phyloP scores from a whole-genome alignment of 805 yeast species.

The Isabelozyma rhagii region DNA sequence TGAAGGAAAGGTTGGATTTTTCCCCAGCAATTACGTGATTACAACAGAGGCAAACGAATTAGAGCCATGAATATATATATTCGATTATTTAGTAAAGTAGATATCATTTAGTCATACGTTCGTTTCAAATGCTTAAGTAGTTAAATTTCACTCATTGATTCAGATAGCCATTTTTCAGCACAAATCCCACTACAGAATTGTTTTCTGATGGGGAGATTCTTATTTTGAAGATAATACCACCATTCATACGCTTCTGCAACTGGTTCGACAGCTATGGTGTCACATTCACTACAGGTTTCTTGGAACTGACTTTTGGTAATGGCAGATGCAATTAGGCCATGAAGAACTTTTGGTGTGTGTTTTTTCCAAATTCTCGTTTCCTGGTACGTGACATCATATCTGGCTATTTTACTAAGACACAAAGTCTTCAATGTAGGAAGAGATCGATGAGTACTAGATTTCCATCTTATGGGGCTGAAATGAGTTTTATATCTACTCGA shows the following conservation, averaged over 20 bases:
- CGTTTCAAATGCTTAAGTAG: background rate
- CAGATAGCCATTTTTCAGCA: constrained; percentile 19
- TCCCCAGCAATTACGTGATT: constrained; percentile 30
- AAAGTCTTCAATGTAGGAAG: constrained; percentile 48
- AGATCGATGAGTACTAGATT: constrained; percentile 12
- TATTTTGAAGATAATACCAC: constrained; percentile 60
- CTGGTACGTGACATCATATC: constrained; percentile 50
- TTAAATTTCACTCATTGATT: background rate
- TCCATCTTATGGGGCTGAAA: constrained; percentile 26
- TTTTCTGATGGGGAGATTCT: constrained; percentile 48
- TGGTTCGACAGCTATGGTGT: constrained; percentile 47
- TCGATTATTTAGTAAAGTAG: background rate
- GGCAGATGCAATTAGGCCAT: constrained; percentile 47
- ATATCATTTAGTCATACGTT: background rate
- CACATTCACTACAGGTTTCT: constrained; percentile 54
- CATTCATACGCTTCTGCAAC: constrained; percentile 60
- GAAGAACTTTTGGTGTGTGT: constrained; percentile 43
- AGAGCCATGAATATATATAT: too few species aligned
- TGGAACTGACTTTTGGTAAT: constrained; percentile 49
- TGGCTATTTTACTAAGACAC: constrained; percentile 47
- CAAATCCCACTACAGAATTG: constrained; percentile 57
- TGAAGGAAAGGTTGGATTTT: constrained; percentile 18
- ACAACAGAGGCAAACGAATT: background rate
- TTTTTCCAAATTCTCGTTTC: constrained; percentile 56
- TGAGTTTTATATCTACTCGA: constrained; percentile 18